Evolutionary conservation across 495 filamentous ascomycete species (phyloP).

Genomic region (Staphylotrichum tortipilum): DNA sequence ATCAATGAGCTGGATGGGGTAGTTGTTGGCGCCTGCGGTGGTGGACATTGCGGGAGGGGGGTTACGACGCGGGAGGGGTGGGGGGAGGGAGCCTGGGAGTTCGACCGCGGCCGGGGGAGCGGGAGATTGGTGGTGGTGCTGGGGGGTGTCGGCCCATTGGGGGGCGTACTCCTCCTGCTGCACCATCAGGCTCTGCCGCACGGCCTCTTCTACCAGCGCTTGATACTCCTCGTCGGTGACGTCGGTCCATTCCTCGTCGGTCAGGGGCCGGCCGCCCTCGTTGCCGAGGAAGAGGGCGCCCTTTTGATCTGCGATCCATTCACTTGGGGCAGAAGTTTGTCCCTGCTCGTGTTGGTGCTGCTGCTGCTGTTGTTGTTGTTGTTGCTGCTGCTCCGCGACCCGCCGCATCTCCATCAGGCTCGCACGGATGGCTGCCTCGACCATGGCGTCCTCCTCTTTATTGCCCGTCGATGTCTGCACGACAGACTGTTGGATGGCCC

Average conservation of each 20-base stretch:
- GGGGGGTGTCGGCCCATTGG: not conserved
- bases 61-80: too few species aligned
- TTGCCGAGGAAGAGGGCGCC: not conserved
- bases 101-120: constrained; percentile 26
- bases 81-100: not conserved
- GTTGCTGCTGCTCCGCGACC: constrained; percentile 28
- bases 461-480: constrained; percentile 59
- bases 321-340: not conserved
- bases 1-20: not conserved
- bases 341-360: not conserved
- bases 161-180: constrained; percentile 17
- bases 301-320: constrained; percentile 3
- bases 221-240: constrained; percentile 47
- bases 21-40: not conserved
- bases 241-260: constrained; percentile 22
- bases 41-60: too few species aligned
- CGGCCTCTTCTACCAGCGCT: constrained; percentile 49
- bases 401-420: constrained; percentile 53
- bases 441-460: constrained; percentile 52
- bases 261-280: constrained; percentile 1
- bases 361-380: constrained; percentile 16
- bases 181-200: constrained; percentile 43
- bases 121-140: constrained; percentile 21
- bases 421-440: constrained; percentile 62
- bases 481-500: constrained; percentile 60